Base-by-base conservation (phyloP, 345 rosid species). In the Geranium rotundifolium region DNA sequence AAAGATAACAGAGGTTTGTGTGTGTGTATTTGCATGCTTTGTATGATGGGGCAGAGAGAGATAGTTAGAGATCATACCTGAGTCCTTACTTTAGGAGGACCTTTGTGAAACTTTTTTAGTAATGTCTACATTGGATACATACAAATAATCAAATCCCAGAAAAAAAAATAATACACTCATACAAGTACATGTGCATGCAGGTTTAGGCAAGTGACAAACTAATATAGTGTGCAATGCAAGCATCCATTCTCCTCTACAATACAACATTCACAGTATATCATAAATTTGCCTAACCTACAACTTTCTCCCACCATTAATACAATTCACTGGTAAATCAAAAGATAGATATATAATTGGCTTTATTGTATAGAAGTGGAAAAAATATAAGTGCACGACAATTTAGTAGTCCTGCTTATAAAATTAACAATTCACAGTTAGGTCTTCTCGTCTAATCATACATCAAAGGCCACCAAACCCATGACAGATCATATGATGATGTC, bases 11-110 rank as follows among this genome's bases (percentile, higher is more conserved):
- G 10, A 41, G 50, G 50, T 41, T 46, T 9, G 52, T 46, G 15
- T 46, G 52, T 46, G 52, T 7, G 15, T 46, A 14, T 46, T 7
- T 46, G 41, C 41, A 34, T 7, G 15, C 5, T 56, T 23, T 16
- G 29, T 17, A 34, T 49, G 55, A 14, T 16, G 18, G 29, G 16
- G 15, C 18, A 63, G 15, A 46, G 19, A 12, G 65, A 58, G n/a
- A 61, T 41, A 56, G 29, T 10, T 49, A 60, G 56, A 54, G n/a
- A 16, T 54, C 29, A 69, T 81, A 89, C 99, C 96, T 95, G 99
- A 71, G 99, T 95, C 75, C 97, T 79, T 73, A 95, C 96, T 84
- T 85, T 95, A 17, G 91, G 91, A 49, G 99, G 99, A 30, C 99
- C 99, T 74, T 77, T 84, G 72, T 88, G 92, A 69, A 95, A 95